Percentiles rank a stretch among this genome's conserved stretches.
These are phyloP conservation scores for Phialocephala subalpina DNA, from an alignment of 2,329 filamentous ascomycete species.

Conservation along the genomic window DNA sequence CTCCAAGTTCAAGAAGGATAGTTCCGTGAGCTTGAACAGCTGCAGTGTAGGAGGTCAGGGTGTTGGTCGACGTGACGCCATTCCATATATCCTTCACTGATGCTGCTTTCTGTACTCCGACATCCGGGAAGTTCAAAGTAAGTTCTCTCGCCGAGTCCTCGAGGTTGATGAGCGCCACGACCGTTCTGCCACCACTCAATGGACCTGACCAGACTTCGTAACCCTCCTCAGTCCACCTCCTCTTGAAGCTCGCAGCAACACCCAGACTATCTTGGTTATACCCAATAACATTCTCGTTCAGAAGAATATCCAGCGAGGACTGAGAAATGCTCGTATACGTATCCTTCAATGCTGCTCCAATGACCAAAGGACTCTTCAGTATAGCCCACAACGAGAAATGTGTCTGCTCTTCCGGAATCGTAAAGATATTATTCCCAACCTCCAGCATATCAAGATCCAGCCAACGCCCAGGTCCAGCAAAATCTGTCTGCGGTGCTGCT, in stretches of 20 bases:
- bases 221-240: slow-evolving; percentile 37
- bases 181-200: slow-evolving; percentile 33
- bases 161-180: slow-evolving; percentile 38
- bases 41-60: slow-evolving; percentile 35
- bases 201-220: slow-evolving; percentile 41
- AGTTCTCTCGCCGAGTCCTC: slow-evolving; percentile 28
- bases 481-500: slow-evolving; percentile 47
- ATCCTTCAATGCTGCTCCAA: slow-evolving; percentile 40
- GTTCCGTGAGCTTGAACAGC: slow-evolving; percentile 36
- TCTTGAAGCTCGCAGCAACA: slow-evolving; percentile 35
- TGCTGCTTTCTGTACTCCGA: slow-evolving; percentile 35
- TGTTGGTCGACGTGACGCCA: slow-evolving; percentile 18
- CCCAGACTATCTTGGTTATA: slow-evolving; percentile 40
- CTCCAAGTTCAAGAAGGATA: slow-evolving; percentile 34
- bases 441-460: slow-evolving; percentile 53
- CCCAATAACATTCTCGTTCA: slow-evolving; percentile 36
- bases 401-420: slow-evolving; percentile 48
- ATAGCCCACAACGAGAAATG: slow-evolving; percentile 53
- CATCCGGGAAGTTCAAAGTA: slow-evolving; percentile 37
- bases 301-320: slow-evolving; percentile 31
- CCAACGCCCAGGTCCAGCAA: slow-evolving; percentile 49
- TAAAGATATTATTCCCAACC: slow-evolving; percentile 49
- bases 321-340: slow-evolving; percentile 25
- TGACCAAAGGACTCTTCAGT: slow-evolving; percentile 44
- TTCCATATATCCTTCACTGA: slow-evolving; percentile 39